phyloP scores from a whole-genome alignment of 2,329 filamentous ascomycete genomes.

The Akanthomyces muscarius region DNA sequence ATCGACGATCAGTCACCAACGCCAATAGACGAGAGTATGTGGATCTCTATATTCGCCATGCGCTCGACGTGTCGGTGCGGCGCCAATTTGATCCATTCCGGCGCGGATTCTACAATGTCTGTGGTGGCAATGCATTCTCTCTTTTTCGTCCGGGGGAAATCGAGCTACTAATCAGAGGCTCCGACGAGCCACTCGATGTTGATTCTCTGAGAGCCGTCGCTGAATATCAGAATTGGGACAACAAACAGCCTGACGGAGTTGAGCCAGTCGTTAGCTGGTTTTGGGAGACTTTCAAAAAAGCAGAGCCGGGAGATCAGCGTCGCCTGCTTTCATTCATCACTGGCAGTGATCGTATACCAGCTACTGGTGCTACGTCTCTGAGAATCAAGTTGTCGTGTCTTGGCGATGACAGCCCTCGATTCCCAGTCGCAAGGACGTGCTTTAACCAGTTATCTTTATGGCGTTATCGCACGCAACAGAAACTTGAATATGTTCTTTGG shows the following conservation, averaged over 20 bases:
- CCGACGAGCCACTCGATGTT: slow-evolving; percentile 79
- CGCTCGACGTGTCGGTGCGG: slow-evolving; percentile 72
- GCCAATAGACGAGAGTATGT: slow-evolving; percentile 81
- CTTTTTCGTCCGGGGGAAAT: slow-evolving; percentile 90
- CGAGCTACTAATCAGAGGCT: slow-evolving; percentile 79
- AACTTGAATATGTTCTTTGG: slow-evolving; percentile 72
- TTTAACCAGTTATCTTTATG: slow-evolving; percentile 83
- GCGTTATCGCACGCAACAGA: slow-evolving; percentile 62
- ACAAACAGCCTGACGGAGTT: slow-evolving; percentile 47
- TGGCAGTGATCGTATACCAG: slow-evolving; percentile 84
- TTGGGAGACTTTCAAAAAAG: slow-evolving; percentile 73
- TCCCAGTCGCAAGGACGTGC: slow-evolving; percentile 83
- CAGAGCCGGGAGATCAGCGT: slow-evolving; percentile 64
- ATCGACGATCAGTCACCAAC: slow-evolving; percentile 74
- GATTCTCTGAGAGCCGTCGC: slow-evolving; percentile 70
- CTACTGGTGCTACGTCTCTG: slow-evolving; percentile 77
- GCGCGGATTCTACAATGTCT: slow-evolving; percentile 88
- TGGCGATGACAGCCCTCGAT: slow-evolving; percentile 69
- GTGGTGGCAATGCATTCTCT: slow-evolving; percentile 79
- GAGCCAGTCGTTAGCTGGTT: slow-evolving; percentile 79
- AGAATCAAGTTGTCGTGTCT: slow-evolving; percentile 72
- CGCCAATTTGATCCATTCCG: slow-evolving; percentile 93
- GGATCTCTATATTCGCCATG: slow-evolving; percentile 73
- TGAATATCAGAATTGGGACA: slow-evolving; percentile 76
- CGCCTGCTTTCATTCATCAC: slow-evolving; percentile 83